Evolutionary conservation across 177 flowering plant genomes (phyloP), one percentile per base, ranked within the genome.

Genomic region (Vitis hybrid): DNA sequence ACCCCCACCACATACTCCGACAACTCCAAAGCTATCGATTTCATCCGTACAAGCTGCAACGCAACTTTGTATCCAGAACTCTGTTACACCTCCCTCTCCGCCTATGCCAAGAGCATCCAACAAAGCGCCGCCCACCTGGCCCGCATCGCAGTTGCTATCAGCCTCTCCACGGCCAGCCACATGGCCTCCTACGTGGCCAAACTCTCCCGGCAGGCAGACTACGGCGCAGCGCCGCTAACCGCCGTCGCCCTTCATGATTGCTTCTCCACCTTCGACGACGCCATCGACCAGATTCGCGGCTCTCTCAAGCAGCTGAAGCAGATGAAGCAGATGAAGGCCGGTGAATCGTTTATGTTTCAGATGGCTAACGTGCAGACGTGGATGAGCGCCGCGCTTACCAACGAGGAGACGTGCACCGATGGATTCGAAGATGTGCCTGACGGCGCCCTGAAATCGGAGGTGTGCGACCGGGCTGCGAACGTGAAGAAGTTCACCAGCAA

Each of bases 371-470:
- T 90, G 71, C 90, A 94, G 88, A 90, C 98, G 80, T 94, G 94
- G 94, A 90, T 94, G 92, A 94, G 97, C 81, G 95, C 95, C 0
- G 97, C 95, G 4, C 68, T 91, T 51, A 89, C 95, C n/a, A 84
- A 90, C 71, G 88, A 89, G 84, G 92, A 89, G 65, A 89, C 97
- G 60, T 94, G 98, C 58, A 79, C 85, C 53, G 98, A 93, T 66
- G 98, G 89, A 11, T 86, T 91, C 54, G 84, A 83, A 20, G 91
- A 75, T 2, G 90, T 80, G 24, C 18, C 61, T 0, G 88, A 83
- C 7, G 83, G 81, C 3, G 71, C 80, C 4, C 7, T 84, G 77
- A 90, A 91, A 67, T 3, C 64, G 20, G 89, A 82, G 62, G 87
- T 90, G 0, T 66, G 76, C 22, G 70, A 72, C 5, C 74, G 80